phyloP scores from a whole-genome alignment of 805 yeast genomes.

The Hanseniaspora singularis region DNA sequence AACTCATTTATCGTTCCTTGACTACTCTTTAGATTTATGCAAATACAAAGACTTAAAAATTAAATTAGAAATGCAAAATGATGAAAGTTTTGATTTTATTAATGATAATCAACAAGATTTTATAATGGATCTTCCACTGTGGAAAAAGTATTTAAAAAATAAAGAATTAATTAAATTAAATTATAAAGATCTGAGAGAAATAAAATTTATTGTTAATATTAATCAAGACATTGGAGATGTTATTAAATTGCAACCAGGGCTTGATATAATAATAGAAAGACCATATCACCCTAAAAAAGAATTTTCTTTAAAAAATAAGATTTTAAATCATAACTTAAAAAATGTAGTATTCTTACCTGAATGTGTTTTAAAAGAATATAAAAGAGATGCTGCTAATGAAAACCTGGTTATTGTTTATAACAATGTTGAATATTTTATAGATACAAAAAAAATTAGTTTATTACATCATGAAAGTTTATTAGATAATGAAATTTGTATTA shows the following conservation, averaged over 20 bases:
- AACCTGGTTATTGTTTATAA: no score
- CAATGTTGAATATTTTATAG: no score
- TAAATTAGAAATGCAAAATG: background rate
- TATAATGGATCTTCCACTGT: background rate
- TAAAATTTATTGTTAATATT: background rate
- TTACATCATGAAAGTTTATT: background rate
- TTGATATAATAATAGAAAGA: background rate
- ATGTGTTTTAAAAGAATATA: no score
- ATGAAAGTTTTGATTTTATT: slow-evolving; percentile 7
- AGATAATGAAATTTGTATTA: background rate
- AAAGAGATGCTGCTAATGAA: no score
- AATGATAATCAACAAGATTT: slow-evolving; percentile 8
- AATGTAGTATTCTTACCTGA: no score
- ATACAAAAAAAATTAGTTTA: no score
- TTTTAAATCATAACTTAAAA: no score
- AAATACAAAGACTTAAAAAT: background rate
- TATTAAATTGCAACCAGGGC: background rate
- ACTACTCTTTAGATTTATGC: background rate
- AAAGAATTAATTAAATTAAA: background rate
- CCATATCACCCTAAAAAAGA: background rate
- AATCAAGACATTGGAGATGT: background rate
- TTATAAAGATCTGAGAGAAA: background rate
- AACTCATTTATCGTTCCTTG: background rate
- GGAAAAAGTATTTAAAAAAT: background rate
- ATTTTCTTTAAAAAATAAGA: no score